Evolutionary conservation across 108 stramenopile species (phyloP), one percentile per base, ranked within the genome.

Genomic region (Skeletonema grethae): DNA sequence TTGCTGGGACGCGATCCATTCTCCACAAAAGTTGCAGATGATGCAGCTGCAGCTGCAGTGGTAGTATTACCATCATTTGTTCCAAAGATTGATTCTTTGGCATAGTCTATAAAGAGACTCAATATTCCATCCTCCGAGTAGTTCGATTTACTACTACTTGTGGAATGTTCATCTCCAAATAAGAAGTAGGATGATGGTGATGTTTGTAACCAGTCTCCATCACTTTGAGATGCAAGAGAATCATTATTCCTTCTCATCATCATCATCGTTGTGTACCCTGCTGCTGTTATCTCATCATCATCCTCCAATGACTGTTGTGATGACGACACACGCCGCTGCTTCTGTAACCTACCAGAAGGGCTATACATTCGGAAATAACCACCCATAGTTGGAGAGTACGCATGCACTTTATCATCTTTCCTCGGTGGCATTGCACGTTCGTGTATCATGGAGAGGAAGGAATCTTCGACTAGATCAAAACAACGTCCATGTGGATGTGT

Each of bases 381-480:
- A 28, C 79, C 79, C 79, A 80, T 57, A 6, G 79, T 80, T 0
- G 79, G 62, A 34, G 72, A 73, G 57, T 61, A 80, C 0, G 58
- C 64, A n/a, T 72, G 67, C 0, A 35, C 67, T 12, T 15, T 34
- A 10, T 50, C 22, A n/a, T 73, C 67, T 41, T 69, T 72, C 36
- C 79, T 35, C 0, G 66, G 63, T 13, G 32, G 9, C n/a, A 63
- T 53, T 35, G 48, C 39, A 10, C 79, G 79, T 34, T 80, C 79
- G 38, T 69, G 53, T 61, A 89, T 53, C 82, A 88, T 84, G 38
- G 88, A 84, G 4, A 86, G 79, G 22, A 88, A 64, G 1, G 90
- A 82, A 64, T 90, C 92, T 67, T 94, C 92, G n/a, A 94, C 84
- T 12, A 94, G 67, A 77, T 94, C 92, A 61, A 86, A 90, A 46